A percentile compares a stretch with the other conserved stretches of the same genome.
Conservation (phyloP, 1,284 basidiomycete species). For the Ustilago hordei region DNA sequence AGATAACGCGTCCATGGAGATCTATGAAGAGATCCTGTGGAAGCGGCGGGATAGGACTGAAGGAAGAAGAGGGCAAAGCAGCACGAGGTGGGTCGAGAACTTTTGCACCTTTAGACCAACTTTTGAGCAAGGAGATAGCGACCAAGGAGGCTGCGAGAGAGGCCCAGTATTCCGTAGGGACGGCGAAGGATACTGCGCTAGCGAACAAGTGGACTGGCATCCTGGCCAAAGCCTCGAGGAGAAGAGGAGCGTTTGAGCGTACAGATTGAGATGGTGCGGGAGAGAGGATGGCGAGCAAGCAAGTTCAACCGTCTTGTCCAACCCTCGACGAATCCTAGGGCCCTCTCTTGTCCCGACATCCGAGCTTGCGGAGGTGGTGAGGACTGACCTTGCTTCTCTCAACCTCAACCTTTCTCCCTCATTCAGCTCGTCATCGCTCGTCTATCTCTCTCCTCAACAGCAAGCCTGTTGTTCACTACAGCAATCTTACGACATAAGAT, state of each 20-base stretch:
- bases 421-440: too few species aligned
- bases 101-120: conserved; percentile 52
- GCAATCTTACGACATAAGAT: too few species aligned
- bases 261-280: not conserved
- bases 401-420: not conserved
- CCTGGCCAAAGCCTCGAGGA: not conserved
- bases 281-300: not conserved
- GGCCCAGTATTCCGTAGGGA: conserved; percentile 54
- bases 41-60: not conserved
- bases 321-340: not conserved
- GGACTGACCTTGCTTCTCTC: not conserved
- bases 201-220: conserved; percentile 58
- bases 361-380: not conserved
- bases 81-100: conserved; percentile 39
- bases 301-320: too few species aligned
- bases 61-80: conserved; percentile 6
- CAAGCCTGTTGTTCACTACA: too few species aligned
- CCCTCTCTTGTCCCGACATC: not conserved
- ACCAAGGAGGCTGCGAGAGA: conserved; percentile 30
- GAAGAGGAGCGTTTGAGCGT: not conserved
- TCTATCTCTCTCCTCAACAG: too few species aligned
- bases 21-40: conserved; percentile 23
- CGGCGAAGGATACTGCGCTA: conserved; percentile 25
- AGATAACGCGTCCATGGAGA: conserved; percentile 50
- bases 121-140: conserved; percentile 47